phyloP scores from a whole-genome alignment of 805 yeast species.

The Wickerhamiella kazuoi region DNA sequence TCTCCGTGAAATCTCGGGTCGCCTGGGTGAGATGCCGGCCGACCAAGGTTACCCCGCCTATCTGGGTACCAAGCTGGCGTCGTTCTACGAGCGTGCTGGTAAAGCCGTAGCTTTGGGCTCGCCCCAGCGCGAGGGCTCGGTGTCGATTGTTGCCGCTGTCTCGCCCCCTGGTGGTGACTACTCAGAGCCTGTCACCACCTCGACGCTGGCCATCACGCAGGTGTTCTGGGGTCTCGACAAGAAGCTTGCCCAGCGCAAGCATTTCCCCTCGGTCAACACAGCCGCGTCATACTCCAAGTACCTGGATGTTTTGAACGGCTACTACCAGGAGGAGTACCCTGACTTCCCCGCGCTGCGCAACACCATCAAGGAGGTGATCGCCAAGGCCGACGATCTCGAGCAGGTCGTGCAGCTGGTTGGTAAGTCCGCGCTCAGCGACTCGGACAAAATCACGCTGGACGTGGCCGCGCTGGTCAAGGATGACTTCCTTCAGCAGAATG shows the following conservation, averaged over 20 bases:
- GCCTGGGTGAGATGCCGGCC: constrained; percentile 99
- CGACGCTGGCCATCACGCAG: constrained; percentile 98
- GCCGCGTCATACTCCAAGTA: constrained; percentile 93
- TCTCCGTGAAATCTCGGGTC: constrained; percentile 97
- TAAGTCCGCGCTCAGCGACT: constrained; percentile 90
- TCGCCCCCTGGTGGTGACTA: constrained; percentile 99
- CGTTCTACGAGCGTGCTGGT: constrained; percentile 99
- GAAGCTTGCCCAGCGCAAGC: constrained; percentile 98
- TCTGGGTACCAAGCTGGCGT: constrained; percentile 95
- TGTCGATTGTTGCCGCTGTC: constrained; percentile 98
- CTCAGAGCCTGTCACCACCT: constrained; percentile 97
- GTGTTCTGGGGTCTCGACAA: constrained; percentile 99
- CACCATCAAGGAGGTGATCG: constrained; percentile 80
- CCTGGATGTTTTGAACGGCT: constrained; percentile 69
- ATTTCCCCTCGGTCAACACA: constrained; percentile 97
- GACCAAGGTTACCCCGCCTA: constrained; percentile 99
- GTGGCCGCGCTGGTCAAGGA: constrained; percentile 84
- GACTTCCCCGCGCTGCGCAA: constrained; percentile 84
- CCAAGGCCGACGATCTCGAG: constrained; percentile 96
- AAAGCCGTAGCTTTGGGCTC: constrained; percentile 88
- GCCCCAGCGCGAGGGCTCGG: constrained; percentile 93
- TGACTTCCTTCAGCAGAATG: constrained; percentile 97
- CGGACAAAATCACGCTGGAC: constrained; percentile 92
- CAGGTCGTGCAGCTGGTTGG: constrained; percentile 99
- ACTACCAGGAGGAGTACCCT: constrained; percentile 70